Evolutionary conservation across 495 filamentous ascomycete species (phyloP), one percentile per base, ranked within the genome.

Genomic region (Aspergillus indologenus): DNA sequence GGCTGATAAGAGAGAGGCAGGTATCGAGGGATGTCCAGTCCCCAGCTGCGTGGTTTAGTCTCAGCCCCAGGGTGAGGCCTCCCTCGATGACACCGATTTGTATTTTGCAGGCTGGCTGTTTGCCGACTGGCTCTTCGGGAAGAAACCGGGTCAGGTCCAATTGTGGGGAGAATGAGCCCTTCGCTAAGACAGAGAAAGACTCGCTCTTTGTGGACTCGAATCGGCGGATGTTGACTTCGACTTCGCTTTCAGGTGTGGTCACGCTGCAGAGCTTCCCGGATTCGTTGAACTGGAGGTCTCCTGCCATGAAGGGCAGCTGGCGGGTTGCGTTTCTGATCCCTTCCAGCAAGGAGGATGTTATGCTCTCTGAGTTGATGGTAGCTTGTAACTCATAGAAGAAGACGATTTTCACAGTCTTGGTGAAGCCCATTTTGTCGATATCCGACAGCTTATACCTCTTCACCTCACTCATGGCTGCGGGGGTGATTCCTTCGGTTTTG

Each of bases 21-120:
- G 50, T 56, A 47, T 70, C 50, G 19, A 70, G 58, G 4, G 69
- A 72, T 8, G 45, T 14, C 65, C 64, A 72, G 55, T 72, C 69
- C n/a, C 60, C 67, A 8, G 50, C 61, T 5, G 61, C 60, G 26
- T 72, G 69, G 26, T 67, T 60, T 20, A 68, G 45, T 29, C 49
- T 29, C 21, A 64, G 54, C 26, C 59, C 65, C 3, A 72, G 9
- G 22, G 67, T 56, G 14, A 72, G 19, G 19, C 69, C 67, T 8
- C 65, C 65, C 40, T 66, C 56, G 2, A 72, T 61, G 49, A 68
- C 1, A 23, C 34, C 67, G 15, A 70, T 19, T 45, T 72, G 65
- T 8, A 72, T 24, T 8, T n/a, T 29, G 54, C 67, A 65, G 15
- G 61, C 67, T 18, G 59, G 58, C n/a, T 59, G 61, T 17, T 34